Base-by-base conservation (phyloP, 2,329 filamentous ascomycete species). In the Madurella fahalii region DNA sequence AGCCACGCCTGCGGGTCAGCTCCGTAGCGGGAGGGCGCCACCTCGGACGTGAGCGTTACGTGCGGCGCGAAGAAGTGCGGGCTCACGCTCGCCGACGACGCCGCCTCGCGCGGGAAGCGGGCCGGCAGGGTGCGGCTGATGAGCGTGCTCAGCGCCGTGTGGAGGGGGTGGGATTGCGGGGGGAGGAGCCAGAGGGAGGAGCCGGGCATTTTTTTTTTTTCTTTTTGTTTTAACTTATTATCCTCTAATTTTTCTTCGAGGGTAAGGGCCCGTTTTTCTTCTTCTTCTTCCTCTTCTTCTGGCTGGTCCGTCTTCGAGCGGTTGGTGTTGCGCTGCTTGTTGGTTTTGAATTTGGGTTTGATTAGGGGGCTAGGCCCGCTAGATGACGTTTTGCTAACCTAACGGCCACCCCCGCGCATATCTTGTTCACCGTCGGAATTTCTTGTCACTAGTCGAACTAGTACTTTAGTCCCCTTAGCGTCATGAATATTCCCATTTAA, bases 151-250 rank as follows among this genome's bases (percentile, higher is more conserved):
- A 67, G 61, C 52, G 54, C 43, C 1, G n/a, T 20, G 48, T 65
- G 58, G 39, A 67, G 53, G 15, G 64, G 62, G 47, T 65, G 43
- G 9, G 60, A 45, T 0, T 60, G 50, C 1, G 65, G 64, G 5
- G 67, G 67, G 18, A 67, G 56, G 13, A 69, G 64, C 67, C 67
- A 69, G 44, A 69, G 64, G 5, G 67, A 69, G 7, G 65, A 67
- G 53, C 66, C 67, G 13, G 67, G 61, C 67, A 69, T 69, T 42
- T 58, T 61, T 45, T 32, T 41, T 34, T 37, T 16, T 5, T 37
- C 45, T 48, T 44, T 2, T 25, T 43, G 43, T 12, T 31, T 49
- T 9, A 9, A 40, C 20, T 30, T 17, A n/a, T 32, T 43, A 12
- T 30, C 9, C 34, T 42, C 34, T 49, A 5, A 32, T 46, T 37